Conservation (phyloP, 768 basidiomycete genomes). For the Phaeotremella skinneri region DNA sequence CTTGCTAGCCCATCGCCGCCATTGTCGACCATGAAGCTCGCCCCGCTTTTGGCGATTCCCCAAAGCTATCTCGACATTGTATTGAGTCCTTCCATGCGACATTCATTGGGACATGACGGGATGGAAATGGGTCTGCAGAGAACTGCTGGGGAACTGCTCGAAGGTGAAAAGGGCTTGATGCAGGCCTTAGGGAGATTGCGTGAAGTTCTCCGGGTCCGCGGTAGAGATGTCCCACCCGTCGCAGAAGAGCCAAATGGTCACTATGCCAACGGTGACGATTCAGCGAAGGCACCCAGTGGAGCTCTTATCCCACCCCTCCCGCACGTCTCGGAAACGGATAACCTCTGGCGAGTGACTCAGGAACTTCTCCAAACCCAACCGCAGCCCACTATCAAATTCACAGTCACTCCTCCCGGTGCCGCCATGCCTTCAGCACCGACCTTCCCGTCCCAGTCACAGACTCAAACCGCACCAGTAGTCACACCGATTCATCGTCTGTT, state of each 20-base stretch:
- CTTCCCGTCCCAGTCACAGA: not conserved
- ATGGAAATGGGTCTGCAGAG: constrained; percentile 49
- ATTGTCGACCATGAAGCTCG: constrained; percentile 27
- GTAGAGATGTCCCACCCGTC: constrained; percentile 21
- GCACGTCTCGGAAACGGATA: constrained; percentile 39
- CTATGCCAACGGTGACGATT: constrained; percentile 7
- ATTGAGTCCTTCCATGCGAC: constrained; percentile 44
- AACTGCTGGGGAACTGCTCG: constrained; percentile 50
- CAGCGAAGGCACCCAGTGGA: not conserved
- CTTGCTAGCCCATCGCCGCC: constrained; percentile 44
- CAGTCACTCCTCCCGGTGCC: constrained; percentile 14
- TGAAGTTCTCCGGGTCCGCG: constrained; percentile 35
- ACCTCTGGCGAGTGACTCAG: constrained; percentile 41
- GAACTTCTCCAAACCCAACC: constrained; percentile 27
- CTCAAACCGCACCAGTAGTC: constrained; percentile 15
- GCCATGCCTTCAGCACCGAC: constrained; percentile 8
- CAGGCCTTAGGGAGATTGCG: constrained; percentile 43
- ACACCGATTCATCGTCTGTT: constrained; percentile 48
- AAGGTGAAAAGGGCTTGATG: constrained; percentile 49
- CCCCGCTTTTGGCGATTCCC: constrained; percentile 41
- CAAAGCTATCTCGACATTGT: constrained; percentile 48
- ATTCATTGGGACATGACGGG: constrained; percentile 49
- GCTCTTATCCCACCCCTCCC: constrained; percentile 29
- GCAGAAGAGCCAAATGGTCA: constrained; percentile 4
- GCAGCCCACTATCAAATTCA: constrained; percentile 21